Evolutionary conservation across 768 basidiomycete species (phyloP).

Genomic region (Lactarius sanguifluus): DNA sequence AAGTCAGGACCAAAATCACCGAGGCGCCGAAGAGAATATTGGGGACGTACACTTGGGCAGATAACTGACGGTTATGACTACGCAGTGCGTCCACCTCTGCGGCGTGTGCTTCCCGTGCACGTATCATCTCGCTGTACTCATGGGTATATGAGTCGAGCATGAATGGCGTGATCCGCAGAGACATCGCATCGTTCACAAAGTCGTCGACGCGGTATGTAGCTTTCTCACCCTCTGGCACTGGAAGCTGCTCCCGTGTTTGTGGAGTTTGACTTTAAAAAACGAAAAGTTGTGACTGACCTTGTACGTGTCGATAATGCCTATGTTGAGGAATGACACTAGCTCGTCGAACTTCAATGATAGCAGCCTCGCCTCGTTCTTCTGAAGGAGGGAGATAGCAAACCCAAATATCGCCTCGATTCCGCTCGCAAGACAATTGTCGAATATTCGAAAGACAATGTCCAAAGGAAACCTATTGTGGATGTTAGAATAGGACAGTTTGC

Average conservation of each 20-base stretch:
- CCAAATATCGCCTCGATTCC: slow-evolving; percentile 97
- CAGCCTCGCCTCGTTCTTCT: slow-evolving; percentile 82
- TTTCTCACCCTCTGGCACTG: slow-evolving; percentile 11
- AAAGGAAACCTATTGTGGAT: slow-evolving; percentile 72
- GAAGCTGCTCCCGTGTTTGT: slow-evolving; percentile 5
- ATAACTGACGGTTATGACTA: slow-evolving; percentile 72
- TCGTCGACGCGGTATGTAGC: slow-evolving; percentile 65
- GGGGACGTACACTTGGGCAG: slow-evolving; percentile 70
- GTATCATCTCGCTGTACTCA: slow-evolving; percentile 82
- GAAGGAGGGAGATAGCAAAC: slow-evolving; percentile 83
- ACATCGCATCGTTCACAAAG: slow-evolving; percentile 86
- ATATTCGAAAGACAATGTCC: slow-evolving; percentile 93
- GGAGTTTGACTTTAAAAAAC: not conserved
- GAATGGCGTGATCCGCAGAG: slow-evolving; percentile 88
- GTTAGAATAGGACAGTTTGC: not conserved
- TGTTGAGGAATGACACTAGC: slow-evolving; percentile 81
- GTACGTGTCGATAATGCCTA: slow-evolving; percentile 79
- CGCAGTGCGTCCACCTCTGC: slow-evolving; percentile 80
- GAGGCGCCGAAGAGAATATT: not conserved
- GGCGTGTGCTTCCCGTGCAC: slow-evolving; percentile 78
- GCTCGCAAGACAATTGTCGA: slow-evolving; percentile 93
- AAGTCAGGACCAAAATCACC: not conserved
- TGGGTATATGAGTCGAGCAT: slow-evolving; percentile 90
- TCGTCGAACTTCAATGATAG: slow-evolving; percentile 88
- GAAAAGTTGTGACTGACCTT: slow-evolving; percentile 41